These are phyloP conservation scores for Clausena lansium DNA, from an alignment of 345 rosid species.

Conservation along the genomic window DNA sequence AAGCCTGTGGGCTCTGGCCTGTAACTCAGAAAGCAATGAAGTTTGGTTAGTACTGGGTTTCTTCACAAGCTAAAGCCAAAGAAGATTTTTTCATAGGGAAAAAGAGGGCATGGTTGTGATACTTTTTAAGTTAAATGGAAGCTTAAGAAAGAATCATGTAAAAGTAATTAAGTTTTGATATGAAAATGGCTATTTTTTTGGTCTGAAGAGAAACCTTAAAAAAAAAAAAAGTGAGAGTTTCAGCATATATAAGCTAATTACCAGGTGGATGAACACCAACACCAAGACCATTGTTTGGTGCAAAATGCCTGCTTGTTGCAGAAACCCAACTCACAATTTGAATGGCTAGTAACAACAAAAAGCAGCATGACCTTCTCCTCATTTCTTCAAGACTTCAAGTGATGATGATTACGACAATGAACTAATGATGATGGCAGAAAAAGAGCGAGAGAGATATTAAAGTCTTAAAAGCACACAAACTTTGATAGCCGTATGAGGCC, in stretches of 20 bases:
- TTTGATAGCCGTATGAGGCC: not conserved
- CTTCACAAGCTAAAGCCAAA: not conserved
- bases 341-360: constrained; percentile 31
- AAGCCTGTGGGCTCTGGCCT: constrained; percentile 2
- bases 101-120: not conserved
- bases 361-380: constrained; percentile 34
- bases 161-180: not conserved
- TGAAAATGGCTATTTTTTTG: not conserved
- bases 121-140: not conserved
- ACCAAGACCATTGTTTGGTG: constrained; percentile 34
- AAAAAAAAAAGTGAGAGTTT: not conserved
- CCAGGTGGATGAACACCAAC: constrained; percentile 38
- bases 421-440: constrained; percentile 8
- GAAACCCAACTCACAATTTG: constrained; percentile 43
- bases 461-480: constrained; percentile 3
- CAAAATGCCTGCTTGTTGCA: constrained; percentile 49
- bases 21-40: not conserved
- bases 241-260: constrained; percentile 7
- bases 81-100: not conserved
- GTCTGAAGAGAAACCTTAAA: not conserved
- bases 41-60: not conserved
- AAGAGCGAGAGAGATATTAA: not conserved
- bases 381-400: constrained; percentile 30
- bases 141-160: not conserved
- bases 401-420: constrained; percentile 18